phyloP scores from a whole-genome alignment of 208 protist genomes.

The Trichomonas vaginalis region DNA sequence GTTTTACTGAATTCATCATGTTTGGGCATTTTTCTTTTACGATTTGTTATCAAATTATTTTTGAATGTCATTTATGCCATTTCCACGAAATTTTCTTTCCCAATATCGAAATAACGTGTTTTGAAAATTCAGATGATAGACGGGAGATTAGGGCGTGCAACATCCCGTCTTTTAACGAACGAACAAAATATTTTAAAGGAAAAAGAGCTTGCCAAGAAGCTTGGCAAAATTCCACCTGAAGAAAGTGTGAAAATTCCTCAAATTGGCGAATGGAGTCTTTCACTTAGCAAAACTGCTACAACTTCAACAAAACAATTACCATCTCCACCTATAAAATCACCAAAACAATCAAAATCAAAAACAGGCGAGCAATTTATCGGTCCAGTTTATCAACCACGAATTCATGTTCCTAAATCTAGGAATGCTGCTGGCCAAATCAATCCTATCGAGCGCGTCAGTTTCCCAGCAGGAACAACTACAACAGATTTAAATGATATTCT shows the following conservation, averaged over 20 bases:
- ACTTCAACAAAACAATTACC: neutral
- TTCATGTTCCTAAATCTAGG: neutral
- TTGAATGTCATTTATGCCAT: too few relatives aligned
- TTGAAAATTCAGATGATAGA: neutral
- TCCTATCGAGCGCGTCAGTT: neutral
- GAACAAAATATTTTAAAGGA: neutral
- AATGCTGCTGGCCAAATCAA: neutral
- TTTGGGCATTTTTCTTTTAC: too few relatives aligned
- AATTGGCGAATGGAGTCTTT: neutral
- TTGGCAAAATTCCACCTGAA: neutral
- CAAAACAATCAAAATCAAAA: neutral
- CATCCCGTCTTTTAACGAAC: neutral
- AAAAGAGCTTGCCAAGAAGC: neutral
- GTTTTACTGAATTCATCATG: too few relatives aligned
- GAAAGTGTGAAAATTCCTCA: constrained; percentile 9
- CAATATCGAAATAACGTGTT: neutral
- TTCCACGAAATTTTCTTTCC: too few relatives aligned
- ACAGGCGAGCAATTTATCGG: neutral
- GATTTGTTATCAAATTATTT: too few relatives aligned
- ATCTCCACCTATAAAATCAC: neutral
- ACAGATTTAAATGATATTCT: neutral
- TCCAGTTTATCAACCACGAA: neutral
- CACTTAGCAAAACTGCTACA: neutral
- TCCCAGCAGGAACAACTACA: neutral
- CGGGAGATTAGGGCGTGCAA: neutral